phyloP scores from a whole-genome alignment of 108 stramenopile genomes.

The Cyclotella sp. region DNA sequence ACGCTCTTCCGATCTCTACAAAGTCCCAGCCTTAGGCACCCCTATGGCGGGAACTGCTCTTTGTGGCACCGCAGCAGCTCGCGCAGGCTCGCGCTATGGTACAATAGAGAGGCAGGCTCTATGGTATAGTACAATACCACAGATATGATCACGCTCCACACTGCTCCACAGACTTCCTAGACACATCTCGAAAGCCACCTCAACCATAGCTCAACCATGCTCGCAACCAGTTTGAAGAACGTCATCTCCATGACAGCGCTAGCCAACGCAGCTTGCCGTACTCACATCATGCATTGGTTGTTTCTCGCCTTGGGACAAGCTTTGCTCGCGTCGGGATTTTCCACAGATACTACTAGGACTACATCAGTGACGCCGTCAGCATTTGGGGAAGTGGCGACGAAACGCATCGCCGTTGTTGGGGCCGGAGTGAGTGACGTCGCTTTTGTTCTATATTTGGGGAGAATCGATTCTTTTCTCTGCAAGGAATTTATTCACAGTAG shows the following conservation, averaged over 20 bases:
- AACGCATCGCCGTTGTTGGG: conserved; percentile 32
- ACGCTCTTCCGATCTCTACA: no score
- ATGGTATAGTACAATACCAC: no score
- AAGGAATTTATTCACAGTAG: background rate
- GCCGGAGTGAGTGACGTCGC: conserved; percentile 21
- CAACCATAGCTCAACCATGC: background rate
- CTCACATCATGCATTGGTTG: background rate
- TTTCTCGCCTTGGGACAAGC: background rate
- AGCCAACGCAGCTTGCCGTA: background rate
- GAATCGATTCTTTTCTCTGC: background rate
- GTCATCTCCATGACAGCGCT: background rate
- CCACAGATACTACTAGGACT: background rate
- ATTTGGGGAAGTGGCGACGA: background rate
- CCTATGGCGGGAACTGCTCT: no score
- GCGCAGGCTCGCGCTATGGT: no score
- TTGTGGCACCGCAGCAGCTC: no score
- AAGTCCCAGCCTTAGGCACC: no score
- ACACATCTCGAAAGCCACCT: no score
- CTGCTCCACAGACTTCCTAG: no score
- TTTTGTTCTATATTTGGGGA: background rate
- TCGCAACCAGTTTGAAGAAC: background rate
- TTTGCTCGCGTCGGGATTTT: conserved; percentile 5
- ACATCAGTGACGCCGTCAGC: background rate
- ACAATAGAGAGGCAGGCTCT: no score
- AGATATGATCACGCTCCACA: no score